These are phyloP conservation scores for Claviceps digitariae DNA, from an alignment of 2,329 filamentous ascomycete species.

Conservation along the genomic window DNA sequence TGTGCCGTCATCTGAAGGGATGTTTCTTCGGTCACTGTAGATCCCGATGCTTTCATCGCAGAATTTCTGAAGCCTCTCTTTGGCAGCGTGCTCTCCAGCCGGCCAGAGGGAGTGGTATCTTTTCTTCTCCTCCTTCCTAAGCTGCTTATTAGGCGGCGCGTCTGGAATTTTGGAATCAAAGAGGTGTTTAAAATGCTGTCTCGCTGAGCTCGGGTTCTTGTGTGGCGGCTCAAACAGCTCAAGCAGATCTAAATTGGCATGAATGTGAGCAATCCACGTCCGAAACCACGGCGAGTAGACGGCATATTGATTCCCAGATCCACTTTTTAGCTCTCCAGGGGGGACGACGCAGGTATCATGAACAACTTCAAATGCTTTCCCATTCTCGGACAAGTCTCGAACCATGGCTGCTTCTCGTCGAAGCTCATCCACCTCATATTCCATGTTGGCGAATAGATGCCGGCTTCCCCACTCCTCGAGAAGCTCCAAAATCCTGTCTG, in stretches of 20 bases:
- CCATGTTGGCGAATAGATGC: slow-evolving; percentile 70
- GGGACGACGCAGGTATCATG: slow-evolving; percentile 76
- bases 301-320: slow-evolving; percentile 63
- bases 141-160: slow-evolving; percentile 47
- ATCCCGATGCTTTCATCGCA: slow-evolving; percentile 45
- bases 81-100: slow-evolving; percentile 60
- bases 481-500: slow-evolving; percentile 47
- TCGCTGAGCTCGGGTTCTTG: slow-evolving; percentile 20
- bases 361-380: slow-evolving; percentile 54
- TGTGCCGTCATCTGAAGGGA: slow-evolving; percentile 48
- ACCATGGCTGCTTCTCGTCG: slow-evolving; percentile 60
- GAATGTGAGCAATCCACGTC: slow-evolving; percentile 60
- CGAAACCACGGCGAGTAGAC: slow-evolving; percentile 78
- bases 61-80: slow-evolving; percentile 50
- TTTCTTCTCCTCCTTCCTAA: slow-evolving; percentile 45
- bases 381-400: slow-evolving; percentile 43
- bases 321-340: slow-evolving; percentile 53
- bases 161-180: slow-evolving; percentile 50
- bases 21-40: slow-evolving; percentile 54
- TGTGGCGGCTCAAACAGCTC: slow-evolving; percentile 39
- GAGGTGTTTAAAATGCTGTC: slow-evolving; percentile 35
- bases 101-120: slow-evolving; percentile 53
- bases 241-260: slow-evolving; percentile 54
- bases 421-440: slow-evolving; percentile 87
- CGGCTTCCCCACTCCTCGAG: slow-evolving; percentile 58